These are phyloP conservation scores for Sugiyamaella chiloensis DNA, from an alignment of 805 yeast genomes.

Conservation along the genomic window DNA sequence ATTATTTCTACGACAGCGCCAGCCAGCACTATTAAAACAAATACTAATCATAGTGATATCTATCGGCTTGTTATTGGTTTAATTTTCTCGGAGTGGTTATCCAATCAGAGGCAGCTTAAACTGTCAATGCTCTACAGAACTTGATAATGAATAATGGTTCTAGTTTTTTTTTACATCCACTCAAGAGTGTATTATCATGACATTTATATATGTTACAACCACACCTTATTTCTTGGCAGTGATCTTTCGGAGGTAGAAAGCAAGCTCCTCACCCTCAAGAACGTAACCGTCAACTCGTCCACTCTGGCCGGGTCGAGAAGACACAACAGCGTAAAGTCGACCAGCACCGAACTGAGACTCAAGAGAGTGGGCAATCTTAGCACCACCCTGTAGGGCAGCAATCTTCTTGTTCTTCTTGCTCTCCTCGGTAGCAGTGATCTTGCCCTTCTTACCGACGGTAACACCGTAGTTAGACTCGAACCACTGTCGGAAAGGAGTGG, in stretches of 20 bases:
- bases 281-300: conserved; percentile 99
- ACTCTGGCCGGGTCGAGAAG: conserved; percentile 99
- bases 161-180: too few relatives aligned
- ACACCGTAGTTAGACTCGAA: conserved; percentile 98
- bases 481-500: conserved; percentile 99
- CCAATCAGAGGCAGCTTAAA: too few relatives aligned
- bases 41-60: too few relatives aligned
- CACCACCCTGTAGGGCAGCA: conserved; percentile 79
- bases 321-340: conserved; percentile 96
- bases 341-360: conserved; percentile 98
- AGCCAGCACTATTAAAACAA: conserved; percentile 1
- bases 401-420: conserved; percentile 57
- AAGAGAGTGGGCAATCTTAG: conserved; percentile 86
- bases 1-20: too few relatives aligned
- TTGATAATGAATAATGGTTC: too few relatives aligned
- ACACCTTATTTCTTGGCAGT: conserved; percentile 90
- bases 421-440: conserved; percentile 36
- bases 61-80: too few relatives aligned
- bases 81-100: too few relatives aligned
- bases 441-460: conserved; percentile 82
- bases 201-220: conserved; percentile 14
- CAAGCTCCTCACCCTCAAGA: conserved; percentile 99
- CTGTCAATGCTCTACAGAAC: too few relatives aligned
- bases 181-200: too few relatives aligned
- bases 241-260: conserved; percentile 99